A percentile compares a stretch with the other conserved stretches of the same genome.
These are phyloP conservation scores for Coriaria nepalensis DNA, from an alignment of 306 rosid species.

Conservation along the genomic window DNA sequence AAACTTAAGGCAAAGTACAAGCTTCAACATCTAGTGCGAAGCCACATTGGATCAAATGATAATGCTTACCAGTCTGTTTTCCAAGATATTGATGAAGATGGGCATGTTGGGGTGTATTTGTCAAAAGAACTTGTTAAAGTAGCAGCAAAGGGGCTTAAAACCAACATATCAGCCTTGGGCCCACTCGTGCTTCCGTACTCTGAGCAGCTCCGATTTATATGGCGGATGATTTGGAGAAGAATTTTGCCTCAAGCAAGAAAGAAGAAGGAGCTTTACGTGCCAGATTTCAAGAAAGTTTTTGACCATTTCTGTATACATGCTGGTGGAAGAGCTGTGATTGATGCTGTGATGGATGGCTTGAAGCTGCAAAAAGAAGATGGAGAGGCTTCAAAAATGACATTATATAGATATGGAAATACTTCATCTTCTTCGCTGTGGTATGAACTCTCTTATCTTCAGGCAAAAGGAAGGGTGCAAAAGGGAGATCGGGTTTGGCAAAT, in stretches of 20 bases:
- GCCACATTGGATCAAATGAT: constrained; percentile 43
- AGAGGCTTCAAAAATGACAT: constrained; percentile 69
- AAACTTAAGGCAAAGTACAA: constrained; percentile 35
- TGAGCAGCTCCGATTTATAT: constrained; percentile 28
- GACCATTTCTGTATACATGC: constrained; percentile 71
- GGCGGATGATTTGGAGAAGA: constrained; percentile 28
- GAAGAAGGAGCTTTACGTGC: constrained; percentile 24
- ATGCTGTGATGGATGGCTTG: constrained; percentile 39
- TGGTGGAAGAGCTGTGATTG: constrained; percentile 58
- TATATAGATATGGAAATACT: constrained; percentile 61
- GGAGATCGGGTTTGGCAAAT: constrained; percentile 61
- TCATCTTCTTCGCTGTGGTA: constrained; percentile 68
- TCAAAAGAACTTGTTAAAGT: constrained; percentile 34
- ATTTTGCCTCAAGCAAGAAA: constrained; percentile 12
- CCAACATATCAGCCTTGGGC: constrained; percentile 30
- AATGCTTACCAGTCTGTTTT: constrained; percentile 41
- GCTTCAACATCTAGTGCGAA: constrained; percentile 52
- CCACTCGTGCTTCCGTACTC: constrained; percentile 58
- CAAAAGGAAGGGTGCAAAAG: constrained; percentile 46
- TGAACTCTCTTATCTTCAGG: constrained; percentile 46
- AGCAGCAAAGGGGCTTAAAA: constrained; percentile 47
- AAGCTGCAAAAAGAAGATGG: constrained; percentile 43
- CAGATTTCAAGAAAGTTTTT: constrained; percentile 45
- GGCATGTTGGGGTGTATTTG: constrained; percentile 33
- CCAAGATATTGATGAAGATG: constrained; percentile 38